Evolutionary conservation across 768 basidiomycete species (phyloP).

Genomic region (Mycena latifolia): DNA sequence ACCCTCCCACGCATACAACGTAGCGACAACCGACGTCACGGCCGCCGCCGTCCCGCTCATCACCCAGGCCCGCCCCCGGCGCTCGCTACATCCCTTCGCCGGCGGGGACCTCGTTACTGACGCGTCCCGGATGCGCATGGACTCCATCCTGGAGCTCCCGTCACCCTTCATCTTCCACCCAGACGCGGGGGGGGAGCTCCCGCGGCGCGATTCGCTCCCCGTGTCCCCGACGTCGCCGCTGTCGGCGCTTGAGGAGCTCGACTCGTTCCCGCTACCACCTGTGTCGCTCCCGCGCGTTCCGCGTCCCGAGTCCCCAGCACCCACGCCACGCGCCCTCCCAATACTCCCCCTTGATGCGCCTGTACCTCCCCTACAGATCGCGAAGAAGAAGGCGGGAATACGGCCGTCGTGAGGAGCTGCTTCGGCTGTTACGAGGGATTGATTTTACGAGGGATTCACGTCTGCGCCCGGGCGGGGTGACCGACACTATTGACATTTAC

Average conservation of each 20-base stretch:
- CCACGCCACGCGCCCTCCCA: no score
- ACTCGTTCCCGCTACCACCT: background rate
- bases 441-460: no score
- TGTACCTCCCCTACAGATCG: no score
- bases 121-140: constrained; percentile 6
- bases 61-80: background rate
- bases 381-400: no score
- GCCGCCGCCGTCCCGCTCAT: background rate
- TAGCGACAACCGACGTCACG: background rate
- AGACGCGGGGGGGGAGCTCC: background rate
- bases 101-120: constrained; percentile 8
- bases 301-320: no score
- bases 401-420: no score
- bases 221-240: constrained; percentile 12
- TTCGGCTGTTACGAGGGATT: no score
- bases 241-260: constrained; percentile 1
- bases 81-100: constrained; percentile 16
- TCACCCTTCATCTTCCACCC: constrained; percentile 16
- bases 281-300: no score
- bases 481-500: no score
- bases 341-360: no score
- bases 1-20: background rate
- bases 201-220: background rate
- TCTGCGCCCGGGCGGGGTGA: no score
- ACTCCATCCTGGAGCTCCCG: constrained; percentile 16